Evolutionary conservation across 257 asterid species (phyloP).

Genomic region (Ehretia macrophylla): DNA sequence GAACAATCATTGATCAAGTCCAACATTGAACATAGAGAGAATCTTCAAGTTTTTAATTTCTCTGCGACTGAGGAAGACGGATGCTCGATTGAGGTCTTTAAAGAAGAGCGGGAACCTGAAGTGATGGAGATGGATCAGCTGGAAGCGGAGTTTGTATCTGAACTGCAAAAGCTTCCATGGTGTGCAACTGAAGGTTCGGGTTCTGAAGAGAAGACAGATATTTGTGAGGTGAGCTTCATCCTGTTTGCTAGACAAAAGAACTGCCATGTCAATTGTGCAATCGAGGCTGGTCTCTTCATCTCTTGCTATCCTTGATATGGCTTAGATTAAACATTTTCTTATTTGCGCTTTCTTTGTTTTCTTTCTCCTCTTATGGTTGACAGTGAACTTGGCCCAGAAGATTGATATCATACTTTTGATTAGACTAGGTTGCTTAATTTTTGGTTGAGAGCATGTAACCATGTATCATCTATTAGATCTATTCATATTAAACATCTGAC

Average conservation of each 20-base stretch:
- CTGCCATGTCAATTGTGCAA: background rate
- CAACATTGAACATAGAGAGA: slow-evolving; percentile 12
- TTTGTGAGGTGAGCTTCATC: slow-evolving; percentile 23
- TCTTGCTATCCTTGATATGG: background rate
- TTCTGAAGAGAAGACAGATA: slow-evolving; percentile 25
- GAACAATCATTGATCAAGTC: slow-evolving; percentile 3
- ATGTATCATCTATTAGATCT: no score
- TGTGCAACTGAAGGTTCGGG: slow-evolving; percentile 23
- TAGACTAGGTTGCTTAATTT: no score
- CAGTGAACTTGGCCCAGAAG: no score
- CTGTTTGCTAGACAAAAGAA: background rate
- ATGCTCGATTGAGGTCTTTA: slow-evolving; percentile 31
- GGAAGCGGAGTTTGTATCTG: slow-evolving; percentile 48
- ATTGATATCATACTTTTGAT: no score
- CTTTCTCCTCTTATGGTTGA: no score
- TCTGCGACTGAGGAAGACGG: slow-evolving; percentile 29
- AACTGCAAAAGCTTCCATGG: slow-evolving; percentile 52
- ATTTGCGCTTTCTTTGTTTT: background rate
- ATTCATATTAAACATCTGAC: no score
- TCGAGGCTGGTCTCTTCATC: background rate
- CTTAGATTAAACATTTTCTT: background rate
- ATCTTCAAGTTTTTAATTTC: slow-evolving; percentile 3
- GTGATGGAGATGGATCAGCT: slow-evolving; percentile 50
- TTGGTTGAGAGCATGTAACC: no score
- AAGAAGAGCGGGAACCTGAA: slow-evolving; percentile 38